A percentile compares a stretch with the other conserved stretches of the same genome.
Evolutionary conservation across 225 moss, liverwort and hornwort species (phyloP).

Genomic region (Physcomitrellopsis africana): DNA sequence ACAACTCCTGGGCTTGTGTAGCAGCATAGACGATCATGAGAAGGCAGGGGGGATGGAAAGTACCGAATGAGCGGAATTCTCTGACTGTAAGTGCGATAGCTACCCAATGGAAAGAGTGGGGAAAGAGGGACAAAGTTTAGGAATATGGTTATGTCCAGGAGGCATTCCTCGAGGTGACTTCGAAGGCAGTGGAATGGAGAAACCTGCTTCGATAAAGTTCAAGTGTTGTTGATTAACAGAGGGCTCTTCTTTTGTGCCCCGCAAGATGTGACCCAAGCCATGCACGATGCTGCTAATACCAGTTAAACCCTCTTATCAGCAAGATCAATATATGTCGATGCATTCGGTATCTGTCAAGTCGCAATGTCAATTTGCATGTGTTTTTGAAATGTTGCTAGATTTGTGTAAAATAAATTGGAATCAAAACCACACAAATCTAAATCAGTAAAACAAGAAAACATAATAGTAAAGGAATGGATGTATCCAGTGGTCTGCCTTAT

Average conservation of each 20-base stretch:
- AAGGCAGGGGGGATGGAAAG: conserved; percentile 9
- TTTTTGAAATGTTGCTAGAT: background rate
- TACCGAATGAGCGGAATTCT: background rate
- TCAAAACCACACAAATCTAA: too few relatives aligned
- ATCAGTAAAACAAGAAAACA: too few relatives aligned
- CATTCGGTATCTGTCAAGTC: conserved; percentile 11
- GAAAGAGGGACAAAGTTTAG: conserved; percentile 91
- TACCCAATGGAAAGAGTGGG: conserved; percentile 97
- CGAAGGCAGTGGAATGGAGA: conserved; percentile 71
- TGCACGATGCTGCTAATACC: conserved; percentile 73
- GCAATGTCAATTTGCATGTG: background rate
- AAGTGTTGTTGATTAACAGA: conserved; percentile 70
- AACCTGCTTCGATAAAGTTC: conserved; percentile 82
- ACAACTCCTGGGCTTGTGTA: background rate
- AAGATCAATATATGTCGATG: background rate
- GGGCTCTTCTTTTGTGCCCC: conserved; percentile 76
- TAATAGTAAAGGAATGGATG: too few relatives aligned
- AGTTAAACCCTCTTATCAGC: conserved; percentile 60
- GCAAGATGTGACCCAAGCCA: conserved; percentile 92
- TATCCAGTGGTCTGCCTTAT: background rate
- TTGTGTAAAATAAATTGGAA: conserved; percentile 1
- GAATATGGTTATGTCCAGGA: conserved; percentile 82
- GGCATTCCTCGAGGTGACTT: conserved; percentile 75
- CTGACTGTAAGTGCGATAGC: conserved; percentile 4
- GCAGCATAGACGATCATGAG: background rate